Base-by-base conservation (phyloP, 1,284 basidiomycete species). In the Sporisorium reilianum region DNA sequence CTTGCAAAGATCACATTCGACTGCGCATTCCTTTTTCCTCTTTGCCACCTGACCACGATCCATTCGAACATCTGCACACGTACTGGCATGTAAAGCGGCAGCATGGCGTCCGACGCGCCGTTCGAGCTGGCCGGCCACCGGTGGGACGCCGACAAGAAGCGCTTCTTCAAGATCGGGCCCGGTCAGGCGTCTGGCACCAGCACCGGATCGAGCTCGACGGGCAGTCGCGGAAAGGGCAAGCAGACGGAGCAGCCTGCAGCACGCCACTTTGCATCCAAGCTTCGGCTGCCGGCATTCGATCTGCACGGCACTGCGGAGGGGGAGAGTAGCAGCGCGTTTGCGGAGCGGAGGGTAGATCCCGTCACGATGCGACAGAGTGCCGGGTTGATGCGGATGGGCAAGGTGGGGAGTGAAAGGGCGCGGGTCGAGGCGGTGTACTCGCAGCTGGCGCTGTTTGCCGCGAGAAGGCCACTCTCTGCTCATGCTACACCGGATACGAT, bases 131-230 rank as follows among this genome's bases (percentile, higher is more conserved):
- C 73, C 1, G 73, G 73, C 0, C 68, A 76, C 44, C 50, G 56
- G 22, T 76, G 73, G 73, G 73, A 76, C 55, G 50, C 64, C 7
- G 52, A 54, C 1, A 61, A 60, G 55, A 76, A 68, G 25, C 57
- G 73, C 4, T 76, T 76, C 58, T 76, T 76, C 73, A 71, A 63
- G 72, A 64, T 68, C 36, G 18, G 54, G 2, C 48, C 63, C 20
- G 60, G 69, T 18, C 60, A 41, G 22, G 3, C 34, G 25, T 3
- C 42, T 2, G 2, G 10, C 11, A 45, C 23, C 38, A 36, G 40
- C 7, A 9, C 46, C 8, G 40, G 16, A 20, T n/a, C 48, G 18
- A 28, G 41, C 26, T 49, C 34, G 44, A 28, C n/a, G 2, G 23
- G n/a, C n/a, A 42, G 34, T 16, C 6, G 30, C 18, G 32, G 22